Base-by-base conservation (phyloP, 768 basidiomycete genomes). In the Rhodotorula diobovata region DNA sequence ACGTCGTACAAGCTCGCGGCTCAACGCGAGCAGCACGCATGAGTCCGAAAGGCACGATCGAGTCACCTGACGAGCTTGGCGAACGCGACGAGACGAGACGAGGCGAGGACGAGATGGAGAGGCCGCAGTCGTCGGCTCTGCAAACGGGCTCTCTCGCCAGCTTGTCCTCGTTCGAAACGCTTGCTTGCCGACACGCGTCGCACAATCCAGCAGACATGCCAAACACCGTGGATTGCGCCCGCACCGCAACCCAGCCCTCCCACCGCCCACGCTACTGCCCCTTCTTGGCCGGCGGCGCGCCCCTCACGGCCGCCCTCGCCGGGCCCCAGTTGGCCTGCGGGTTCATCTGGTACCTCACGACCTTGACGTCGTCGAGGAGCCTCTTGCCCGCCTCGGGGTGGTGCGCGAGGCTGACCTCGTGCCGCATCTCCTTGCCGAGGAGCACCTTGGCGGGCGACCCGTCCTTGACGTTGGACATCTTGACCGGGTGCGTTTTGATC, bases 251-350 rank as follows among this genome's bases (percentile, higher is more conserved):
- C 41, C 41, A n/a, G 4, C 23, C 28, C 51, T 21, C n/a, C 12
- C 5, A n/a, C 18, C 30, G n/a, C 50, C 5, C 50, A 51, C 11
- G 21, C 25, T 28, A 16, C 51, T 14, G n/a, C 14, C 28, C 58
- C n/a, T 45, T 43, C 54, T 56, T 41, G 32, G 35, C 30, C 21
- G 25, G 28, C 37, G 70, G 60, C 46, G 70, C 71, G 20, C 71
- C 71, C n/a, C 67, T 45, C 6, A 72, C 63, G 11, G 71, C 71
- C 34, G 71, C 71, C 43, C 43, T 65, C 30, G 86, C 90, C 0
- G 95, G 96, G 0, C 95, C 95, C 96, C 96, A 99, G 79, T 96
- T 85, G 4, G 87, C 84, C n/a, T 87, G 84, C 10, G 95, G 96
- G 78, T 96, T 97, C 71, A 87, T 86, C 80, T 95, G 93, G 81